phyloP scores from a whole-genome alignment of 129 eudicot genomes.

The Helichrysum umbraculigerum region DNA sequence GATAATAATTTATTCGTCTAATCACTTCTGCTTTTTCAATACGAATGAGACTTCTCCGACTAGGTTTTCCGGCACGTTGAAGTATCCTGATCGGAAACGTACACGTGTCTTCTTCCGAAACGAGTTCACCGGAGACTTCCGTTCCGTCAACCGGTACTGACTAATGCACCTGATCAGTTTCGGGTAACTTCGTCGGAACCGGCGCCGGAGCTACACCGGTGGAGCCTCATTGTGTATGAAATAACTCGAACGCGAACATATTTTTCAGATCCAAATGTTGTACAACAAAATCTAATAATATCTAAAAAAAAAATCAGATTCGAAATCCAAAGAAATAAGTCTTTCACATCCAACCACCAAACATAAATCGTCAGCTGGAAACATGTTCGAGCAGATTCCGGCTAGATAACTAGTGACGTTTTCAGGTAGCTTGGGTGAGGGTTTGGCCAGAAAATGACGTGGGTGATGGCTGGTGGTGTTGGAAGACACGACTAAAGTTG shows the following conservation, averaged over 20 bases:
- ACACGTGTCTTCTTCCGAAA: slow-evolving; percentile 51
- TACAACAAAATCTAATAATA: no score
- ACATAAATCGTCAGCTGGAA: no score
- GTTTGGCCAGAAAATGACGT: no score
- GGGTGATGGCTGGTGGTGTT: no score
- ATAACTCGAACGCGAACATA: slow-evolving; percentile 26
- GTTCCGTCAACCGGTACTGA: slow-evolving; percentile 49
- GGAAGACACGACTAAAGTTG: no score
- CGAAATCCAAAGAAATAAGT: no score
- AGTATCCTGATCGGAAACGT: slow-evolving; percentile 44
- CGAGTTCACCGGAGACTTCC: slow-evolving; percentile 55
- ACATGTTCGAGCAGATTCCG: no score
- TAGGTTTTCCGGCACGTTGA: slow-evolving; percentile 40
- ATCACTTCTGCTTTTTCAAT: slow-evolving; percentile 42
- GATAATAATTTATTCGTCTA: background rate
- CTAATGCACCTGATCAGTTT: slow-evolving; percentile 12
- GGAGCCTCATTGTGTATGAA: slow-evolving; percentile 69
- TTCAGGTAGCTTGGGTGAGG: no score
- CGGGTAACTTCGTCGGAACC: background rate
- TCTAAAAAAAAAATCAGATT: no score
- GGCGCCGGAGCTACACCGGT: slow-evolving; percentile 49
- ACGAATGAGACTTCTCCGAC: slow-evolving; percentile 50
- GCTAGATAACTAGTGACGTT: no score
- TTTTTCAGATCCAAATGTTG: no score
- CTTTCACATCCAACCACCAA: no score